Conservation (phyloP, 2,329 filamentous ascomycete species). For the Geosmithia putterillii region DNA sequence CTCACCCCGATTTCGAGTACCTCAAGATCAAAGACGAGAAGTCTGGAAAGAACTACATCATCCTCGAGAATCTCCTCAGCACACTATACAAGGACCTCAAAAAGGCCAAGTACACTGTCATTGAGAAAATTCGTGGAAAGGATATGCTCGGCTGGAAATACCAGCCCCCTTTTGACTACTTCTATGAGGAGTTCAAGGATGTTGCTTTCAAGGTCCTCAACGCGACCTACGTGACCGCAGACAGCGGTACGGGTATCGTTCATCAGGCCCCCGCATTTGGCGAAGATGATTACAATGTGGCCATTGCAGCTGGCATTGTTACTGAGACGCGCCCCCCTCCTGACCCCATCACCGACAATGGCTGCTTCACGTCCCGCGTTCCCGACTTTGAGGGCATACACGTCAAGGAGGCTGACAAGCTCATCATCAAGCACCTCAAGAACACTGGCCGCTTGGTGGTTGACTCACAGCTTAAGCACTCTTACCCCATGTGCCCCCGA, state of each 20-base stretch:
- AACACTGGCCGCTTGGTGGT: conserved; percentile 63
- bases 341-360: conserved; percentile 79
- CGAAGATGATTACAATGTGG: conserved; percentile 89
- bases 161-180: conserved; percentile 79
- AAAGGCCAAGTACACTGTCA: conserved; percentile 81
- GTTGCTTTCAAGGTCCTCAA: conserved; percentile 71
- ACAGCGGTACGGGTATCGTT: conserved; percentile 86
- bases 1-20: conserved; percentile 75
- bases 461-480: conserved; percentile 80
- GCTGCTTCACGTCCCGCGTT: conserved; percentile 66
- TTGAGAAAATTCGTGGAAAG: conserved; percentile 69
- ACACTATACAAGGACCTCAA: conserved; percentile 91
- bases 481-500: conserved; percentile 85
- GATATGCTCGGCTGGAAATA: conserved; percentile 86
- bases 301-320: conserved; percentile 64
- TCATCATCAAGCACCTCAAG: conserved; percentile 84
- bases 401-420: conserved; percentile 86
- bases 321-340: conserved; percentile 67
- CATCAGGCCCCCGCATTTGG: conserved; percentile 90
- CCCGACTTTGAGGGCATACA: conserved; percentile 75
- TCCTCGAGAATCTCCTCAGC: conserved; percentile 68
- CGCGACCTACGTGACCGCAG: conserved; percentile 75
- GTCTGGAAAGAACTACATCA: conserved; percentile 71
- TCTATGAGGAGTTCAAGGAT: conserved; percentile 80
- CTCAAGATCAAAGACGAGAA: conserved; percentile 75